phyloP scores from a whole-genome alignment of 176 grass and related monocot genomes.

The Raddia distichophylla region DNA sequence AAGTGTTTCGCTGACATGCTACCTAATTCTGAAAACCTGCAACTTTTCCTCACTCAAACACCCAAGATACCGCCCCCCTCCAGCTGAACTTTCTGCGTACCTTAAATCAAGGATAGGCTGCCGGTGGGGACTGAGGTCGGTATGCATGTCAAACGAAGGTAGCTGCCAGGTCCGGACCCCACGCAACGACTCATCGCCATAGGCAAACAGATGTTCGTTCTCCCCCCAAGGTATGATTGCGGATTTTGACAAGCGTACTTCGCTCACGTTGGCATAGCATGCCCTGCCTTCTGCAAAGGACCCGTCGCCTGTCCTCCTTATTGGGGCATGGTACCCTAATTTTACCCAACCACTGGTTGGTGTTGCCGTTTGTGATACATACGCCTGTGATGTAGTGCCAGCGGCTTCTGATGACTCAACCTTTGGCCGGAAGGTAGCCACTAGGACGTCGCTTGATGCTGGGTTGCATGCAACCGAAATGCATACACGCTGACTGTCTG shows the following conservation, averaged over 20 bases:
- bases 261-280: constrained; percentile 53
- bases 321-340: constrained; percentile 62
- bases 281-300: constrained; percentile 42
- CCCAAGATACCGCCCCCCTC: constrained; percentile 56
- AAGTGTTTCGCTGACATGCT: not conserved
- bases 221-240: constrained; percentile 49
- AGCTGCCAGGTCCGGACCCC: constrained; percentile 63
- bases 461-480: constrained; percentile 69
- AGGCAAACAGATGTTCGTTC: constrained; percentile 46
- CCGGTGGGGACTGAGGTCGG: constrained; percentile 48
- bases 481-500: constrained; percentile 53
- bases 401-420: constrained; percentile 39
- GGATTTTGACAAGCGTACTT: constrained; percentile 67
- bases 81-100: constrained; percentile 39
- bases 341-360: constrained; percentile 44
- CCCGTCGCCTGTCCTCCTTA: constrained; percentile 33
- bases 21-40: constrained; percentile 62
- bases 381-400: constrained; percentile 38
- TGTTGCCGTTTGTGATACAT: constrained; percentile 44
- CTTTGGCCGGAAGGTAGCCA: constrained; percentile 80
- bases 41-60: constrained; percentile 70
- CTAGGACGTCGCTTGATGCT: constrained; percentile 43
- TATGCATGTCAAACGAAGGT: constrained; percentile 48
- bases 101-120: constrained; percentile 75
- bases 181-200: constrained; percentile 61